Conservation (phyloP, 306 rosid species). For the Cucurbita ficifolia region DNA sequence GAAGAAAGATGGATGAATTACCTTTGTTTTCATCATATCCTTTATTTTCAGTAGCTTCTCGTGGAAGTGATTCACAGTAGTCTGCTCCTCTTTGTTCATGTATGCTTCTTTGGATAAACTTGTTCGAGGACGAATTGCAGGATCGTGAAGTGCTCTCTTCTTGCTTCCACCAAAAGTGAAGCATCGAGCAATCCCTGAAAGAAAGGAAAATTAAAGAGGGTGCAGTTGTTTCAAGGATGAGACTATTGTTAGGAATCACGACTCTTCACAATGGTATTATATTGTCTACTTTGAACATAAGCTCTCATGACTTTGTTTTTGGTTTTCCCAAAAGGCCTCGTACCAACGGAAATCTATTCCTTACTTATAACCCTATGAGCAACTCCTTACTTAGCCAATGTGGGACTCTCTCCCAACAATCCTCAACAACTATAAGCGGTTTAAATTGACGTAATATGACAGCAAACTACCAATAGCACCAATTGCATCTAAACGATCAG, state of each 20-base stretch:
- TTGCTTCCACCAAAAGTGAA: constrained; percentile 88
- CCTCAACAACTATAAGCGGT: too few relatives aligned
- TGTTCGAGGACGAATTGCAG: constrained; percentile 46
- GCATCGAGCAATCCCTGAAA: constrained; percentile 81
- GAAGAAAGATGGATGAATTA: constrained; percentile 1
- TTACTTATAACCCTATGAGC: too few relatives aligned
- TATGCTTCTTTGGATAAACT: constrained; percentile 54
- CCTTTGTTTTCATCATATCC: constrained; percentile 89
- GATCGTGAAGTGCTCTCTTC: constrained; percentile 55
- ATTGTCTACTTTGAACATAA: too few relatives aligned
- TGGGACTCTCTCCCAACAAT: too few relatives aligned
- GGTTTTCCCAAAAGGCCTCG: too few relatives aligned
- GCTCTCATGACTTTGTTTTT: too few relatives aligned
- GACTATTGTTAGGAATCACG: not conserved
- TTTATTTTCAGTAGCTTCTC: constrained; percentile 92
- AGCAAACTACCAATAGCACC: constrained; percentile 73
- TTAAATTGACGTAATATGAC: not conserved
- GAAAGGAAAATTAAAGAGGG: not conserved
- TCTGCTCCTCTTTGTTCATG: constrained; percentile 62
- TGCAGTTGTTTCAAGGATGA: not conserved
- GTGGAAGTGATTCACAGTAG: constrained; percentile 74
- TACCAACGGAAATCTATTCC: too few relatives aligned
- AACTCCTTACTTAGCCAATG: too few relatives aligned
- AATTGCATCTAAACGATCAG: constrained; percentile 92
- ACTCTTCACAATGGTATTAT: too few relatives aligned